These are phyloP conservation scores for Dactylellina parvicollis DNA, from an alignment of 2,329 filamentous ascomycete species.

Conservation along the genomic window DNA sequence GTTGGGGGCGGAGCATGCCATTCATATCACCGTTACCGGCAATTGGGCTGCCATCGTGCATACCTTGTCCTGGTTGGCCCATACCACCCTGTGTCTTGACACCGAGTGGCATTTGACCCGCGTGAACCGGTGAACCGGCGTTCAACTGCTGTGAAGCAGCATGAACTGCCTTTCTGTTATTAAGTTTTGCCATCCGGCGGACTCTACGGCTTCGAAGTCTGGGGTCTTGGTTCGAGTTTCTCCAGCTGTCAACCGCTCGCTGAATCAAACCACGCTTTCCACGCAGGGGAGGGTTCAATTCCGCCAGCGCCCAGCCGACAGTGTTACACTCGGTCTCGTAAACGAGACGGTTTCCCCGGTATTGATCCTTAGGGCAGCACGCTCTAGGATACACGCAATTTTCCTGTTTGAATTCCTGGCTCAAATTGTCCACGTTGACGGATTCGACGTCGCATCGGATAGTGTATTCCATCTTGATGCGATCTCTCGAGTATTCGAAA, in stretches of 20 bases:
- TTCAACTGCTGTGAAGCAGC: conserved; percentile 65
- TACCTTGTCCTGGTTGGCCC: conserved; percentile 54
- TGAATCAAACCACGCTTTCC: conserved; percentile 97
- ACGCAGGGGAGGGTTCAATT: conserved; percentile 87
- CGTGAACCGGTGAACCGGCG: conserved; percentile 57
- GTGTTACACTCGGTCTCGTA: conserved; percentile 99
- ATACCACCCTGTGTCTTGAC: conserved; percentile 47
- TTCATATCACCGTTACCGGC: conserved; percentile 57
- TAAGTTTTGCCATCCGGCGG: conserved; percentile 95
- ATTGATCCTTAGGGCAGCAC: conserved; percentile 93
- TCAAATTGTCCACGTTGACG: conserved; percentile 86
- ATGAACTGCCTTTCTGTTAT: conserved; percentile 78
- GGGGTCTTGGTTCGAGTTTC: conserved; percentile 97
- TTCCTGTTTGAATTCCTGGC: conserved; percentile 91
- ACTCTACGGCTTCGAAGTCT: conserved; percentile 89
- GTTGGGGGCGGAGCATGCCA: conserved; percentile 57
- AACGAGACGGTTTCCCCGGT: conserved; percentile 91
- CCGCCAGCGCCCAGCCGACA: conserved; percentile 97
- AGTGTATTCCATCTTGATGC: conserved; percentile 77
- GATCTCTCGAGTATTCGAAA: conserved; percentile 50
- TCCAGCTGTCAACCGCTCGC: conserved; percentile 96
- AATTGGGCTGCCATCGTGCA: conserved; percentile 53
- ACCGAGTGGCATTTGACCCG: conserved; percentile 48
- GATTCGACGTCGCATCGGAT: conserved; percentile 98
- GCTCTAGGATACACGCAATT: conserved; percentile 98